A percentile compares a stretch with the other conserved stretches of the same genome.
Conservation (phyloP, 2,329 filamentous ascomycete genomes). For the Plectosphaerella sp. region DNA sequence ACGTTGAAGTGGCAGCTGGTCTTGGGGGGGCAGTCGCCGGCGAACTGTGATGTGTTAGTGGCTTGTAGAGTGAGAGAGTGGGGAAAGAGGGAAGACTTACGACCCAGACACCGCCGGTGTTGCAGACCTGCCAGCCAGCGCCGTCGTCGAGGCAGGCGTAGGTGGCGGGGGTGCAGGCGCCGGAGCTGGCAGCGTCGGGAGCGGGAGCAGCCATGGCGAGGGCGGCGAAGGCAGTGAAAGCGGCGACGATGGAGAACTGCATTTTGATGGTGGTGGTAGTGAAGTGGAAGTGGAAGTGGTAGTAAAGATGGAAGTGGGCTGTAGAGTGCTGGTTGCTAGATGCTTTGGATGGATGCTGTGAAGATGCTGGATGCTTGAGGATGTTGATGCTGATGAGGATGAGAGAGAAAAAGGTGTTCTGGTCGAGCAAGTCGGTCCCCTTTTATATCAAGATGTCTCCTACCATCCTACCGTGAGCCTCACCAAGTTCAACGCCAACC, state of each 20-base stretch:
- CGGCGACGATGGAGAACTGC: conserved; percentile 8
- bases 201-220: conserved; percentile 11
- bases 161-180: conserved; percentile 26
- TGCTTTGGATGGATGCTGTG: too few relatives aligned
- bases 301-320: background rate
- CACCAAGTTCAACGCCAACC: background rate
- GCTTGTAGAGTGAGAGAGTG: background rate
- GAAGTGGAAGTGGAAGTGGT: background rate
- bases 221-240: conserved; percentile 15
- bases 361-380: background rate
- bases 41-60: conserved; percentile 17
- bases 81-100: conserved; percentile 19
- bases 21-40: conserved; percentile 28
- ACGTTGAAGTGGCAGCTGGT: conserved; percentile 30
- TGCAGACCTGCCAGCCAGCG: conserved; percentile 28
- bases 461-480: background rate
- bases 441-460: background rate
- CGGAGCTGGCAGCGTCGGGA: conserved; percentile 1
- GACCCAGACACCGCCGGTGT: conserved; percentile 20
- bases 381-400: background rate
- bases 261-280: conserved; percentile 4
- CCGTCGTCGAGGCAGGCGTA: conserved; percentile 23
- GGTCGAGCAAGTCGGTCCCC: background rate
- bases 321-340: background rate
- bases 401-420: background rate